Evolutionary conservation across 2,329 filamentous ascomycete species (phyloP).

Genomic region (Huntiella bhutanensis): DNA sequence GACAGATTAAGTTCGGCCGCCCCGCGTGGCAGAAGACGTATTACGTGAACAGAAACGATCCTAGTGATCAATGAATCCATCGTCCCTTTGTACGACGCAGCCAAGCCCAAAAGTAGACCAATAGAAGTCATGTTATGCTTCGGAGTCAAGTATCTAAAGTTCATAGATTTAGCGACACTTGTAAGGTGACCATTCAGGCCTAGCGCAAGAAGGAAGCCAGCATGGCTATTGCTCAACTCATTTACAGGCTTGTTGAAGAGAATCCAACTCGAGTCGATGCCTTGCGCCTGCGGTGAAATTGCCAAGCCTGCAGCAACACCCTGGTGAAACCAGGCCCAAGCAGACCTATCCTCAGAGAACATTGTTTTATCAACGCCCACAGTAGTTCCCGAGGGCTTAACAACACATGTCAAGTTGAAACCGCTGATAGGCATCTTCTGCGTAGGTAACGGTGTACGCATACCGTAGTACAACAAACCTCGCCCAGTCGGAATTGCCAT

Average conservation of each 20-base stretch:
- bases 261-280: constrained; percentile 97
- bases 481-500: constrained; percentile 76
- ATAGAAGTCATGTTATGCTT: constrained; percentile 99
- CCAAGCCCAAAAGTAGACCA: constrained; percentile 75
- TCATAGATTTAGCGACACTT: constrained; percentile 88
- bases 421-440: constrained; percentile 80
- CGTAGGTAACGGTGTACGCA: constrained; percentile 72
- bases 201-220: constrained; percentile 76
- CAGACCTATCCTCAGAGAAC: constrained; percentile 90
- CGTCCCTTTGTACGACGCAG: constrained; percentile 84
- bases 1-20: constrained; percentile 90
- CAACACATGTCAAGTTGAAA: constrained; percentile 79
- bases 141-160: constrained; percentile 96
- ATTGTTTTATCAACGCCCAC: constrained; percentile 77
- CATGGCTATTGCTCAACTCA: constrained; percentile 89
- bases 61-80: constrained; percentile 95
- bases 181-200: constrained; percentile 92
- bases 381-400: constrained; percentile 80
- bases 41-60: constrained; percentile 86
- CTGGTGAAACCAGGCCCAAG: constrained; percentile 97
- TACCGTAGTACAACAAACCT: constrained; percentile 71
- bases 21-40: constrained; percentile 76
- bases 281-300: constrained; percentile 74
- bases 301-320: constrained; percentile 83
- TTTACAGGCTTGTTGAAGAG: constrained; percentile 81